Evolutionary conservation across 768 basidiomycete species (phyloP).

Genomic region (Mycena alexandri): DNA sequence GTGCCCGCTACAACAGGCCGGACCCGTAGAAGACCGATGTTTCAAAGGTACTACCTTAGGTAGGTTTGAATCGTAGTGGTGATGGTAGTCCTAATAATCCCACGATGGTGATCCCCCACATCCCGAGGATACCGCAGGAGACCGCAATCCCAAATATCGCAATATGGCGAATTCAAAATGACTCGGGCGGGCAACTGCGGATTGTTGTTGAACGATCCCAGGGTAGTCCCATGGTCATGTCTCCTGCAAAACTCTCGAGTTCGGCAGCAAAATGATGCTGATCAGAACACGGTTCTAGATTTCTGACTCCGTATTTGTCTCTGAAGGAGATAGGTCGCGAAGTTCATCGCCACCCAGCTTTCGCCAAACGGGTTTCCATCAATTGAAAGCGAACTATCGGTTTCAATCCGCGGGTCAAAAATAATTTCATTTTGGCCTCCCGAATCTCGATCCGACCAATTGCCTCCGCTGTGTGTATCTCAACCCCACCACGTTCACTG

Average conservation of each 20-base stretch:
- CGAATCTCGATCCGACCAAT: constrained; percentile 23
- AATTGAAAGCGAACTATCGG: constrained; percentile 16
- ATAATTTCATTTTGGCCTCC: constrained; percentile 25
- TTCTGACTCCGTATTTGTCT: constrained; percentile 22
- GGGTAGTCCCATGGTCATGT: constrained; percentile 1
- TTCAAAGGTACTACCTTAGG: background rate
- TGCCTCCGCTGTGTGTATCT: constrained; percentile 23
- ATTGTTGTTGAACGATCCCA: constrained; percentile 7
- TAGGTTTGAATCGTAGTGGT: constrained; percentile 17
- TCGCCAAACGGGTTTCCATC: constrained; percentile 24
- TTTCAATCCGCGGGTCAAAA: constrained; percentile 36
- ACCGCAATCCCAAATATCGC: constrained; percentile 15
- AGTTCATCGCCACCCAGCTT: constrained; percentile 25
- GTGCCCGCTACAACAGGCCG: background rate
- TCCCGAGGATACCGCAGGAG: too few relatives aligned
- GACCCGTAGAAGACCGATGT: constrained; percentile 12
- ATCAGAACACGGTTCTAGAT: constrained; percentile 27
- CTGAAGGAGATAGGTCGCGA: constrained; percentile 33
- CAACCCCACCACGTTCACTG: constrained; percentile 18
- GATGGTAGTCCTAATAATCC: constrained; percentile 9
- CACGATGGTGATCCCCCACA: background rate
- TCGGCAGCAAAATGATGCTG: constrained; percentile 12
- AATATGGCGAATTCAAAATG: background rate
- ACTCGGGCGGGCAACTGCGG: constrained; percentile 30
- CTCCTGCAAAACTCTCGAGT: background rate